These are phyloP conservation scores for Diaporthe citriasiana DNA, from an alignment of 2,329 filamentous ascomycete genomes.

Conservation along the genomic window DNA sequence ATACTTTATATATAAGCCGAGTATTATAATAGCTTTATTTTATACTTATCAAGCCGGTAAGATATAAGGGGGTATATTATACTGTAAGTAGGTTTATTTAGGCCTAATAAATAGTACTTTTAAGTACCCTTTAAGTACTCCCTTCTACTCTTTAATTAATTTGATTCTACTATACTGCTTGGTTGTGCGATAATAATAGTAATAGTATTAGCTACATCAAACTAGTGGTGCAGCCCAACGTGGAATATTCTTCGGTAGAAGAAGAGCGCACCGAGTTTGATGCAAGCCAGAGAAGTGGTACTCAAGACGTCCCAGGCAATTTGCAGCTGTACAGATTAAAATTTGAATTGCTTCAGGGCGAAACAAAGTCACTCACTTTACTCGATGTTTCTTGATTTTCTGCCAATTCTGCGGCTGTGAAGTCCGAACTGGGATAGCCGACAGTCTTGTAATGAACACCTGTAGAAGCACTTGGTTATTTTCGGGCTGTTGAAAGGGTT, in stretches of 20 bases:
- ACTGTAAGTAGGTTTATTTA: too few relatives aligned
- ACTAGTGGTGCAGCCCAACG: background rate
- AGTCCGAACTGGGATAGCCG: background rate
- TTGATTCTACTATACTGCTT: too few relatives aligned
- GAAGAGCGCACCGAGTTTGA: background rate
- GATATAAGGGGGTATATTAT: too few relatives aligned
- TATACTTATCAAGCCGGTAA: too few relatives aligned
- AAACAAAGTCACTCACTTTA: background rate
- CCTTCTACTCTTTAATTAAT: too few relatives aligned
- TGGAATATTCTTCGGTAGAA: background rate
- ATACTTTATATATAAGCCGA: too few relatives aligned
- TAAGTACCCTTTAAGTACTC: too few relatives aligned
- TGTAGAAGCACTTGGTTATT: background rate
- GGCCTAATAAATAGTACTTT: too few relatives aligned
- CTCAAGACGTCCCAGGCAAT: background rate
- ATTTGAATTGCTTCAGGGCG: background rate
- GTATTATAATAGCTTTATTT: too few relatives aligned
- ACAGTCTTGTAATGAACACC: background rate
- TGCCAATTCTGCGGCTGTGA: background rate
- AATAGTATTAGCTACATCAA: background rate
- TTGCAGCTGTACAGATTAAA: background rate
- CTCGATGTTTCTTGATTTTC: background rate
- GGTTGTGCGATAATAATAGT: too few relatives aligned
- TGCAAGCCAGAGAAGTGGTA: background rate
- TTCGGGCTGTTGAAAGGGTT: too few relatives aligned